These are phyloP conservation scores for Gonium pectorale DNA, from an alignment of 139 green algal genomes.

Conservation along the genomic window DNA sequence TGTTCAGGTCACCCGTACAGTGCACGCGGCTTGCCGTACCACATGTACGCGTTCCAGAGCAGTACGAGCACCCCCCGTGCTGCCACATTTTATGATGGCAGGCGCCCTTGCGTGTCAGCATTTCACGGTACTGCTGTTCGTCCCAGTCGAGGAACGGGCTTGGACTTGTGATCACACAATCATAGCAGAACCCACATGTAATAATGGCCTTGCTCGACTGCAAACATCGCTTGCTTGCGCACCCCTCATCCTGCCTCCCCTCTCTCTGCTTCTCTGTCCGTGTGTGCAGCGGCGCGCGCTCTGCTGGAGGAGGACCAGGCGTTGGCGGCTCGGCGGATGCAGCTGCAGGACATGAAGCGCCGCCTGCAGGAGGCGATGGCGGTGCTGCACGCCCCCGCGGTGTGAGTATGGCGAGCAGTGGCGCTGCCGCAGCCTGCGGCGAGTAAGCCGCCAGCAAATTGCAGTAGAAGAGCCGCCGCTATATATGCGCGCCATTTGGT, in stretches of 20 bases:
- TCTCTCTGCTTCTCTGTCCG: not conserved
- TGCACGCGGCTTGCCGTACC: no score
- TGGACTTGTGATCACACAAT: no score
- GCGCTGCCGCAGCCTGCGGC: no score
- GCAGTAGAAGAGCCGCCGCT: no score
- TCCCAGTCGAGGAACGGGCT: not conserved
- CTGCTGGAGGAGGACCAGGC: conserved; percentile 9
- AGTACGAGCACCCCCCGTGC: not conserved
- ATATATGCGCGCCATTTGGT: no score
- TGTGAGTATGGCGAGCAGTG: no score
- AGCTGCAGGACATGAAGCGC: not conserved
- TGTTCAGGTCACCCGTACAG: not conserved
- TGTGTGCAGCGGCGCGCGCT: not conserved
- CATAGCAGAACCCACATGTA: no score
- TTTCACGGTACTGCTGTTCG: not conserved
- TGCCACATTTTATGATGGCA: not conserved
- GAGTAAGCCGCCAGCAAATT: no score
- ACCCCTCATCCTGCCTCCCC: not conserved
- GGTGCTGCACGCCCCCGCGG: conserved; percentile 2
- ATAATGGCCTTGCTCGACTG: no score
- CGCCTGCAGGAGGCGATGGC: conserved; percentile 23
- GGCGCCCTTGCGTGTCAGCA: no score
- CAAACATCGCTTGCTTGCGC: no score
- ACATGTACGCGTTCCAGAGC: no score
- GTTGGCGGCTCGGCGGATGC: not conserved